Evolutionary conservation across 202 grass and related monocot genomes (phyloP), one percentile per base, ranked within the genome.

Genomic region (Setaria viridis): DNA sequence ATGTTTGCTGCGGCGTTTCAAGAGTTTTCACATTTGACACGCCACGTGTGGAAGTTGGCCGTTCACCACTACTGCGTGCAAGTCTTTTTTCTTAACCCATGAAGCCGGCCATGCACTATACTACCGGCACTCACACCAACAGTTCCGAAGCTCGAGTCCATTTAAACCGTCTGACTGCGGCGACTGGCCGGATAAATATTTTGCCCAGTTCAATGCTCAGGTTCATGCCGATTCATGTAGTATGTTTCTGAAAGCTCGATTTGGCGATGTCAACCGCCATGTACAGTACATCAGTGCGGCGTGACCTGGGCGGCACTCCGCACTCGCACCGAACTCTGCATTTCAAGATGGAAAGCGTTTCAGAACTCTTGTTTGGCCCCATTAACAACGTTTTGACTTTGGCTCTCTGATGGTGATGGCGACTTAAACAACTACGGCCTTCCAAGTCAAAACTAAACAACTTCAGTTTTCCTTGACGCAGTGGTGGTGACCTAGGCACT

Each of bases 371-470:
- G 14, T 5, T 1, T 54, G 13, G 3, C 14, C 14, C 25, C 47
- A 72, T 51, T 51, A 51, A 19, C 70, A 16, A 34, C 48, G 17
- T 4, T 74, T 74, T 74, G 72, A 74, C 72, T 55, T 55, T 19
- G 0, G 71, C 9, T 74, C 4, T 74, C 71, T 35, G 48, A 29
- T 20, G 49, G 37, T 62, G 59, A 16, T 13, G 50, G 0, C 2
- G 29, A 11, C 2, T 30, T 4, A 30, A 30, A 30, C 10, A 13
- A 62, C 7, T 29, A 32, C 11, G 11, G 10, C 25, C 11, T 62
- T 29, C 59, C 57, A 60, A 29, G 57, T 60, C 57, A 60, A 29
- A 29, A 10, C 57, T 60, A 60, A 25, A 60, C 57, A 60, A 25
- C 57, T 60, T 0, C 57, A 4, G n/a, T 60, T 59, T 60, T 6